Conservation (phyloP, 768 basidiomycete species). For the Coprinellus micaceus region DNA sequence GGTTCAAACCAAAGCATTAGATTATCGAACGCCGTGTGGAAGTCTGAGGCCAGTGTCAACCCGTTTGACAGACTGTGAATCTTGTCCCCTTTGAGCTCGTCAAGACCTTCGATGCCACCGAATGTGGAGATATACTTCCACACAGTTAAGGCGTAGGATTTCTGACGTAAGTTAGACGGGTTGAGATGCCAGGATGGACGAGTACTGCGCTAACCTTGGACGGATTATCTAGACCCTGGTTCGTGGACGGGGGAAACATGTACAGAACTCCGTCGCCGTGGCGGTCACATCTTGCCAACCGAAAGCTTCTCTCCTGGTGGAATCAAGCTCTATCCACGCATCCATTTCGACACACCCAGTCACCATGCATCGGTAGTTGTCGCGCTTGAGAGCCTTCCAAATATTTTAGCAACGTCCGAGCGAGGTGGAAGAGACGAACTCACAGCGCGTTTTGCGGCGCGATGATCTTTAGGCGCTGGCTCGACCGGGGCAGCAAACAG, state of each 20-base stretch:
- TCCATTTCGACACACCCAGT: background rate
- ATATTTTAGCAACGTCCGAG: background rate
- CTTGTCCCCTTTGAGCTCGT: background rate
- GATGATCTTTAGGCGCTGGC: slow-evolving; percentile 3
- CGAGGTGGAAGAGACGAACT: background rate
- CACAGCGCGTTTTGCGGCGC: slow-evolving; percentile 9
- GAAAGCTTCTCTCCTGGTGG: too few relatives aligned
- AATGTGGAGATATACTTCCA: background rate
- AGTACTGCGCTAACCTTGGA: background rate
- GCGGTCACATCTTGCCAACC: background rate
- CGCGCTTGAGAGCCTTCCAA: slow-evolving; percentile 11
- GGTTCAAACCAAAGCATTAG: background rate
- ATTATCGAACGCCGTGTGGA: background rate
- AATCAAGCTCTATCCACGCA: background rate
- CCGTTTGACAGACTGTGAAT: background rate
- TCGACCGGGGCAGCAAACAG: slow-evolving; percentile 3
- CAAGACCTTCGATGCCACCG: background rate
- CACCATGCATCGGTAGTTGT: slow-evolving; percentile 4
- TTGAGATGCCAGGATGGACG: background rate
- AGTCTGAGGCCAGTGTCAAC: background rate
- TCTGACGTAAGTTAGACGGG: background rate
- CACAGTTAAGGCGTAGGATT: background rate
- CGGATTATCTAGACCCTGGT: background rate
- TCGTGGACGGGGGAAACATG: slow-evolving; percentile 12
- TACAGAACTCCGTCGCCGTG: slow-evolving; percentile 4